Evolutionary conservation across 164 flowering plant species (phyloP).

Genomic region (Buxus sempervirens): DNA sequence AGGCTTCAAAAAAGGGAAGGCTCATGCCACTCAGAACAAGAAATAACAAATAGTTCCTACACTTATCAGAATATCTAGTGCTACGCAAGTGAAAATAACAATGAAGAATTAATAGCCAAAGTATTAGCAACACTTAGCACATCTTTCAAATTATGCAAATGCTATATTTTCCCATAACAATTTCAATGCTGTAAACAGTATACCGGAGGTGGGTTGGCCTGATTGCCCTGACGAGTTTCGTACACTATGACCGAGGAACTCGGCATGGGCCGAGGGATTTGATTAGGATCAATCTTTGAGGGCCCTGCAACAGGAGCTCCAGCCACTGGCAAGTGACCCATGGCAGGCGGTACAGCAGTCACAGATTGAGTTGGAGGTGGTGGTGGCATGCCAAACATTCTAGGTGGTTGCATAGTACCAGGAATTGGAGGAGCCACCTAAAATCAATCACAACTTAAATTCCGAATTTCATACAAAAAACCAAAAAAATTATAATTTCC

Average conservation of each 20-base stretch:
- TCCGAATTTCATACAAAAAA: not conserved
- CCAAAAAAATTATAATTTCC: not conserved
- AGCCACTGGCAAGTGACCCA: slow-evolving; percentile 45
- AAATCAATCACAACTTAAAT: slow-evolving; percentile 8
- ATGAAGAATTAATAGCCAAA: not conserved
- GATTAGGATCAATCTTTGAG: slow-evolving; percentile 91
- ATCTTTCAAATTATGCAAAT: not conserved
- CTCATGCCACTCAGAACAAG: not conserved
- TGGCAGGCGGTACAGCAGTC: slow-evolving; percentile 52
- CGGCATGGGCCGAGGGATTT: slow-evolving; percentile 87
- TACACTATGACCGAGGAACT: slow-evolving; percentile 45
- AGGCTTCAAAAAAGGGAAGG: slow-evolving; percentile 51
- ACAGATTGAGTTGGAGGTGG: slow-evolving; percentile 54
- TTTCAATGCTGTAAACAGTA: not conserved
- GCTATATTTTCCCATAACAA: not conserved
- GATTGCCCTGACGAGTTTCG: slow-evolving; percentile 87
- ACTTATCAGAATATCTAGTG: not conserved
- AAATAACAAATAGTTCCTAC: not conserved
- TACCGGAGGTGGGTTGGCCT: slow-evolving; percentile 92
- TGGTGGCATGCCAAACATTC: slow-evolving; percentile 78
- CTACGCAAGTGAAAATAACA: not conserved
- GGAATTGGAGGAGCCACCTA: slow-evolving; percentile 42
- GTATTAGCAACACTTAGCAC: not conserved
- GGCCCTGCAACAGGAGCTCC: slow-evolving; percentile 54
- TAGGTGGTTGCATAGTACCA: slow-evolving; percentile 59